Evolutionary conservation across 345 rosid species (phyloP), one percentile per base, ranked within the genome.

Genomic region (Bruguiera parviflora): DNA sequence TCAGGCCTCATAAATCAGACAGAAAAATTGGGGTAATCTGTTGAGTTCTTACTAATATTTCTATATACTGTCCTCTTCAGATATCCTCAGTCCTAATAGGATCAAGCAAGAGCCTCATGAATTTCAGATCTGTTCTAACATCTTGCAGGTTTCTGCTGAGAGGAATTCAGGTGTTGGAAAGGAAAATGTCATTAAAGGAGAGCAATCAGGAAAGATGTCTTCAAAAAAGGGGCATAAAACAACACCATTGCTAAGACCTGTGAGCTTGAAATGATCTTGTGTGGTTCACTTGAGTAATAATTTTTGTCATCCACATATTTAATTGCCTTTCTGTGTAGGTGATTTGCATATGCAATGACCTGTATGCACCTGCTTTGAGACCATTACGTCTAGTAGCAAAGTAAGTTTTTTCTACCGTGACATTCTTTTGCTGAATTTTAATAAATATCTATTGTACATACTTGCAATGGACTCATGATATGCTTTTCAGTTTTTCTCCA

Each of bases 361-460:
- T 92, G 24, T 95, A 95, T 77, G 89, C 91, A 37, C 96, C 96
- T 73, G 97, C 88, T 62, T 82, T 95, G 73, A 84, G 97, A 74
- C 96, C 89, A 70, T 78, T 95, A 73, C 96, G 99, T 64, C 96
- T 92, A 74, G 81, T 95, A 74, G 97, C 99, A 29, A 88, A 95
- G 99, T 95, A 86, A 82, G 96, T 82, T 58, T 24, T 71, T 66
- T 24, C 46, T 57, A 21, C 29, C 3, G 5, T 29, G 21, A 4
- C 39, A 62, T 33, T 53, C 67, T 53, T 53, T 27, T 61, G 25
- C 60, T 61, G 16, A 51, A 69, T 31, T 61, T 55, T 29, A 33
- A 31, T 25, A 53, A 53, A 8, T 43, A 43, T 43, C 49, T 43
- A 5, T 43, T 43, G 18, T 43, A 43, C 49, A 43, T 3, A 13